Evolutionary conservation across 306 rosid species (phyloP), one percentile per base, ranked within the genome.

Genomic region (Benincasa hispida): DNA sequence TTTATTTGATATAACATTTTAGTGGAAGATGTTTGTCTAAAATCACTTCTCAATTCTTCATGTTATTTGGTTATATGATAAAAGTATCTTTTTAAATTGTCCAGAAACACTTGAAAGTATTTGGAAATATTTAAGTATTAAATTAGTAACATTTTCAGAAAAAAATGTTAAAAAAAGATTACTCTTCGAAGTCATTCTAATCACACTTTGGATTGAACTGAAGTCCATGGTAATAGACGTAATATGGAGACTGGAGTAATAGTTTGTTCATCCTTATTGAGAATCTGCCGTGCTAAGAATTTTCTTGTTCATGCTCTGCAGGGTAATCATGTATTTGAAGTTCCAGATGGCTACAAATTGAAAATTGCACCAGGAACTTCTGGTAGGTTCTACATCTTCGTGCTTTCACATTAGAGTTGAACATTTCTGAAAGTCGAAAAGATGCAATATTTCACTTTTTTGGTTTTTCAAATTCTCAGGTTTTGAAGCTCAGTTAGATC

Each of bases 301-400:
- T 62, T 35, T 18, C 7, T 8, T 34, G 75, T 45, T 75, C 72
- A 11, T 54, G 73, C 60, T 77, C 69, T 83, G 76, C 90, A 92
- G 98, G 98, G 97, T 81, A 84, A 88, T 85, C 98, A 86, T 77
- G 85, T 81, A 59, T 91, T 85, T 80, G 93, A 93, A 85, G 95
- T 93, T 87, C 98, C 97, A 59, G 86, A 90, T 86, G 93, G 97
- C 79, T 81, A 85, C 87, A 90, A 79, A 84, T 19, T 91, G 81
- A 88, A 87, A 91, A 82, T 93, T 74, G 72, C 76, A 37, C 81
- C 89, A 51, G 94, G 89, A 82, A 83, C 69, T 81, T 24, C 87
- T 83, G 98, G 98, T 91, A 58, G 51, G 21, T 77, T 61, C 18
- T 6, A 22, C 19, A 19, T 6, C 60, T 13, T 45, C 15, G 1